Evolutionary conservation across 305 asterid species (phyloP).

Genomic region (Caryopteris hybrid): DNA sequence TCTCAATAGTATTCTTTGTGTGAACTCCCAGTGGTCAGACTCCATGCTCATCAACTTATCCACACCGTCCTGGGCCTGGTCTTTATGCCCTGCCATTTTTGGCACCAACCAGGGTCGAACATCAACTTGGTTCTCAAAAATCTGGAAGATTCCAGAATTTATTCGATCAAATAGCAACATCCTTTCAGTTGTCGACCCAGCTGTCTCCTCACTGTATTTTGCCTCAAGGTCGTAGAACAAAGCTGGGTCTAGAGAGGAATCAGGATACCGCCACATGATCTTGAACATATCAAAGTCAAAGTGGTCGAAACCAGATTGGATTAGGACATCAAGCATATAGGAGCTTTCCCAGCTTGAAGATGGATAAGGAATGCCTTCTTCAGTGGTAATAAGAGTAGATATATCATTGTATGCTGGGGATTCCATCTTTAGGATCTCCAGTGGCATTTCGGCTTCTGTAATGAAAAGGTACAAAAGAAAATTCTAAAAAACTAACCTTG

Average conservation of each 20-base stretch:
- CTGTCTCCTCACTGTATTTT: conserved; percentile 33
- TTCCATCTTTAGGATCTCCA: conserved; percentile 61
- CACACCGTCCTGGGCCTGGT: conserved; percentile 24
- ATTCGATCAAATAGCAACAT: conserved; percentile 51
- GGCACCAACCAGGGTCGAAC: conserved; percentile 50
- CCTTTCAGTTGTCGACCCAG: conserved; percentile 39
- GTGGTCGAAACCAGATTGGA: conserved; percentile 42
- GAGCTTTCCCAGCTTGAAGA: conserved; percentile 49
- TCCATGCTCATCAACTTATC: conserved; percentile 33
- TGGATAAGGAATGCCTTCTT: conserved; percentile 20
- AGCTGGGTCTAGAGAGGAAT: conserved; percentile 44
- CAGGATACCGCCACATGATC: conserved; percentile 44
- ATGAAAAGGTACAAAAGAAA: neutral
- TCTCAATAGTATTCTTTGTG: conserved; percentile 31
- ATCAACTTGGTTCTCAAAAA: conserved; percentile 35
- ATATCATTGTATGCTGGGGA: conserved; percentile 20
- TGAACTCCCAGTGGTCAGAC: conserved; percentile 2
- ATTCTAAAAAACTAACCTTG: no score
- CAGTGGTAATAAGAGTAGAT: conserved; percentile 8
- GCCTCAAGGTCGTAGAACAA: conserved; percentile 58
- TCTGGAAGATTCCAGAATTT: conserved; percentile 39
- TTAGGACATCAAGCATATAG: conserved; percentile 49
- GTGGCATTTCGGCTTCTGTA: conserved; percentile 53
- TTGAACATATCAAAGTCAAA: conserved; percentile 27
- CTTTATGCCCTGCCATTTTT: conserved; percentile 23